These are phyloP conservation scores for Scedosporium aurantiacum DNA, from an alignment of 2,329 filamentous ascomycete genomes.

Conservation along the genomic window DNA sequence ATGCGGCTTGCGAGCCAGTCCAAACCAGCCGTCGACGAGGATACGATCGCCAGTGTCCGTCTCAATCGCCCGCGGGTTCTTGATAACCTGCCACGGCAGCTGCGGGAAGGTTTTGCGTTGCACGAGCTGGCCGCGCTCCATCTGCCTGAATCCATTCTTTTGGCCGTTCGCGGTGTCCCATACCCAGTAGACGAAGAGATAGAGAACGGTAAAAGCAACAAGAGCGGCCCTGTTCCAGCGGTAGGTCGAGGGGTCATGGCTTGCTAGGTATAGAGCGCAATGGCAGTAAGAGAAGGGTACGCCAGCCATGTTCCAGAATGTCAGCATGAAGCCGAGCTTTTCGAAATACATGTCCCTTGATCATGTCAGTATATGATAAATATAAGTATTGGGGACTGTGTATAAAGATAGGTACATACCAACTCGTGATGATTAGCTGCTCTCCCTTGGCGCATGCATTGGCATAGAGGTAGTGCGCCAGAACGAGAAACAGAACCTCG, in stretches of 20 bases:
- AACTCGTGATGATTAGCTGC: constrained; percentile 80
- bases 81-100: constrained; percentile 71
- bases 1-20: constrained; percentile 53
- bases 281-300: constrained; percentile 89
- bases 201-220: constrained; percentile 52
- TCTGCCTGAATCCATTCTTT: constrained; percentile 82
- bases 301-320: constrained; percentile 92
- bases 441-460: constrained; percentile 89
- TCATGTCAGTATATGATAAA: constrained; percentile 68
- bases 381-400: constrained; percentile 79
- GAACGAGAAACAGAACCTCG: constrained; percentile 70
- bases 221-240: constrained; percentile 62
- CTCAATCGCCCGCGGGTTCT: constrained; percentile 69
- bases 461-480: constrained; percentile 86
- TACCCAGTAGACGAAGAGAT: constrained; percentile 77
- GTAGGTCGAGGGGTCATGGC: constrained; percentile 68
- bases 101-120: constrained; percentile 76
- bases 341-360: constrained; percentile 82
- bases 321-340: constrained; percentile 95
- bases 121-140: constrained; percentile 60
- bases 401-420: constrained; percentile 63
- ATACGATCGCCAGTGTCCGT: constrained; percentile 65
- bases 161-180: constrained; percentile 90
- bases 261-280: constrained; percentile 81
- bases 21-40: constrained; percentile 78